Base-by-base conservation (phyloP, 305 asterid species). In the Ruellia speciosa region DNA sequence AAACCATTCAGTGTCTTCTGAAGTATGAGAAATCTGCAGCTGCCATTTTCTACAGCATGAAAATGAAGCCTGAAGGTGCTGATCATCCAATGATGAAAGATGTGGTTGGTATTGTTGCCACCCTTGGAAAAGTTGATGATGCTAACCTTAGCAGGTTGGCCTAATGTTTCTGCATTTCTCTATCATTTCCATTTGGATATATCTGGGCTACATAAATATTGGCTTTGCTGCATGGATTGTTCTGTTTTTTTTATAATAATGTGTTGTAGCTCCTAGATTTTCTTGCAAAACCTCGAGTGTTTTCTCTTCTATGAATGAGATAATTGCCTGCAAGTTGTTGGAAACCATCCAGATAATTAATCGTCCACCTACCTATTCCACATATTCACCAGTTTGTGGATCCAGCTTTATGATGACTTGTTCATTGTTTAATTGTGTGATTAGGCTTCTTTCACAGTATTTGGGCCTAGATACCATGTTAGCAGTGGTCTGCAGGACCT, bases 381-480 rank as follows among this genome's bases (percentile, higher is more conserved):
- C 7, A n/a, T 0, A 43, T n/a, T 12, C 49, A 7, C 49, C 11
- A 43, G 0, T 43, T 43, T 13, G 16, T 24, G n/a, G 37, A 15
- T 7, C 17, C 17, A 20, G 17, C 13, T 9, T 14, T 62, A 35
- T 53, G 53, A 62, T 77, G 58, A 79, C 54, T 19, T 52, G 54
- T 68, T 65, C 57, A 12, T 40, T 64, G 39, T 70, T 69, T 18
- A 45, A 69, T 60, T 72, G 59, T 64, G 68, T 63, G 69, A 24
- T 52, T 67, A 86, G 93, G 72, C 69, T 79, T 69, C 87, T 90
- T 49, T 72, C 96, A 0, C 76, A 79, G 60, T 85, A 75, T 76
- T 72, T 90, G 88, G 94, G 95, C 52, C 67, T 46, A 41, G 86
- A 85, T 66, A 87, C 81, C 47, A 87, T 90, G 96, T 71, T 79